These are phyloP conservation scores for Agrocybe chaxingu DNA, from an alignment of 768 basidiomycete species.

Conservation along the genomic window DNA sequence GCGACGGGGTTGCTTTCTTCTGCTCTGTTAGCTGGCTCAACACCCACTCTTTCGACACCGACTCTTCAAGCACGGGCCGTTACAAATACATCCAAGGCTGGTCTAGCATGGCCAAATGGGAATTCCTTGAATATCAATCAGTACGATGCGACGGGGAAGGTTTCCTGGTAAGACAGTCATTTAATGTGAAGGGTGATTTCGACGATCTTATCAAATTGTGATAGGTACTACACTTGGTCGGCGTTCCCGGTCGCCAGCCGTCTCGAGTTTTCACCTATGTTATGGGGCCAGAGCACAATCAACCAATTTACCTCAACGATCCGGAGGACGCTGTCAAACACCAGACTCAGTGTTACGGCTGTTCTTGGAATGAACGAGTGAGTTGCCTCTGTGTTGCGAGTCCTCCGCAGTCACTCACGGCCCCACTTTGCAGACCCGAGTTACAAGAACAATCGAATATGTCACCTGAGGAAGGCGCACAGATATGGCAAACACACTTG, in stretches of 20 bases:
- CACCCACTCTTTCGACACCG: neutral
- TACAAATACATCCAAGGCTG: constrained; percentile 41
- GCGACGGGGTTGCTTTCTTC: too few relatives aligned
- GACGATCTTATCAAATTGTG: neutral
- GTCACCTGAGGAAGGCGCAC: constrained; percentile 42
- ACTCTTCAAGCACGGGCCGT: constrained; percentile 11
- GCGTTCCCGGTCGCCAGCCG: constrained; percentile 27
- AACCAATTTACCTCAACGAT: constrained; percentile 38
- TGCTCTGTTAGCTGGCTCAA: neutral
- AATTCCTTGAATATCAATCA: constrained; percentile 38
- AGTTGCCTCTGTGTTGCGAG: constrained; percentile 7
- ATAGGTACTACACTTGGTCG: constrained; percentile 56
- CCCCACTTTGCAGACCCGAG: constrained; percentile 17
- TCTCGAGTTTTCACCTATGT: constrained; percentile 56
- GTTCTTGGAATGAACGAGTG: constrained; percentile 57
- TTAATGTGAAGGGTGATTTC: neutral
- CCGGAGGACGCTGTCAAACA: constrained; percentile 32
- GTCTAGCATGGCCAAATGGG: constrained; percentile 48
- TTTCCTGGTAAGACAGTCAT: constrained; percentile 40
- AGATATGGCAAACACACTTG: constrained; percentile 48
- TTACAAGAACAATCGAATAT: constrained; percentile 46
- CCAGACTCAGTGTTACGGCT: constrained; percentile 30
- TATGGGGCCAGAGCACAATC: constrained; percentile 44
- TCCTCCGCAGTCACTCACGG: neutral
- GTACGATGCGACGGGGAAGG: constrained; percentile 41